Percentiles rank a stretch among this genome's conserved stretches.
Evolutionary conservation across 306 rosid species (phyloP).

Genomic region (Arachis stenosperma): DNA sequence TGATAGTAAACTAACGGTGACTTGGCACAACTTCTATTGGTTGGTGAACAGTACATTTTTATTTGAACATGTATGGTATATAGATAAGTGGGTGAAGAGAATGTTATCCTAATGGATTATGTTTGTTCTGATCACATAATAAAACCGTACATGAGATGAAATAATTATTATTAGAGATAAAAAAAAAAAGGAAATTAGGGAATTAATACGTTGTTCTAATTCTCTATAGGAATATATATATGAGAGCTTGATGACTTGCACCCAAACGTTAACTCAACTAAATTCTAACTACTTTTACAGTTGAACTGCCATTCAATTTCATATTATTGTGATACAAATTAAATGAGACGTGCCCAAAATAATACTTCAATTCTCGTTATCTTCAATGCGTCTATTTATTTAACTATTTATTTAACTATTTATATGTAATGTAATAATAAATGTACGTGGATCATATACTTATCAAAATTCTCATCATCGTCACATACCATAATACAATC

Average conservation of each 20-base stretch:
- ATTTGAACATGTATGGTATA: constrained; percentile 25
- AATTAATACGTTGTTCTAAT: neutral
- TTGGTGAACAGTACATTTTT: constrained; percentile 38
- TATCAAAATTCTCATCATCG: no score
- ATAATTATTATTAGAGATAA: neutral
- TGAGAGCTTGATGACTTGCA: constrained; percentile 37
- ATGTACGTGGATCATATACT: no score
- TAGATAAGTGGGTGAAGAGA: constrained; percentile 3
- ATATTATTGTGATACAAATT: constrained; percentile 22
- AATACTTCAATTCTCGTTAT: constrained; percentile 39
- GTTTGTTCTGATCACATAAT: neutral
- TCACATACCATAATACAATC: no score
- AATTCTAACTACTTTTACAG: constrained; percentile 52
- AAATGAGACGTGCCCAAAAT: constrained; percentile 33
- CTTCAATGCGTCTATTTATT: constrained; percentile 40
- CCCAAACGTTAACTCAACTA: constrained; percentile 48
- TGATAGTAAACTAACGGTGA: constrained; percentile 16
- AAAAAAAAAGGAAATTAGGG: neutral
- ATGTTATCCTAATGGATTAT: neutral
- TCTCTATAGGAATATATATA: neutral
- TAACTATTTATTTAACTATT: no score
- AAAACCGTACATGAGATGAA: neutral
- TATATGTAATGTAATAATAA: neutral
- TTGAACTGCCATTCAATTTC: no score
- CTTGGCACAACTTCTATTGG: constrained; percentile 23